Evolutionary conservation across 257 asterid species (phyloP).

Genomic region (Catharanthus roseus): DNA sequence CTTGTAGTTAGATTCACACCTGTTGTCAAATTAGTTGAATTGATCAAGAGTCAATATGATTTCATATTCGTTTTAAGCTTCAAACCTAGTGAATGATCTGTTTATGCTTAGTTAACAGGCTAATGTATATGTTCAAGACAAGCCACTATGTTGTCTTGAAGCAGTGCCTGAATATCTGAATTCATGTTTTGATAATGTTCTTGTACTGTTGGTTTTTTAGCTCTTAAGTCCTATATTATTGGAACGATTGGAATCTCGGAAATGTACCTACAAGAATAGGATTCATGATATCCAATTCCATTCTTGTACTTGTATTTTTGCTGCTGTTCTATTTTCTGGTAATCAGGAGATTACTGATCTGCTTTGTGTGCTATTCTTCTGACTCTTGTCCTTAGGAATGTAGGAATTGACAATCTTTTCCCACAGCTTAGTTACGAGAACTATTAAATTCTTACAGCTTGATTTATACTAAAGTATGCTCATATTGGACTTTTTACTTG

Average conservation of each 20-base stretch:
- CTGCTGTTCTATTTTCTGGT: neutral
- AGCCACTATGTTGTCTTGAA: neutral
- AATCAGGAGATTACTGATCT: neutral
- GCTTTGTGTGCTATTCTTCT: neutral
- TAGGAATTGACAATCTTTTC: no score
- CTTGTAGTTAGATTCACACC: neutral
- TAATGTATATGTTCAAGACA: neutral
- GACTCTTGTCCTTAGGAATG: no score
- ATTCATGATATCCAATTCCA: neutral
- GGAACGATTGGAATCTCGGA: no score
- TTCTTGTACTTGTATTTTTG: neutral
- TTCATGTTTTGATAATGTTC: neutral
- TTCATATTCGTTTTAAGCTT: neutral
- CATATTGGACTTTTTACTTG: neutral
- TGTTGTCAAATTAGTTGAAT: no score
- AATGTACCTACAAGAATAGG: no score
- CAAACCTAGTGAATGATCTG: neutral
- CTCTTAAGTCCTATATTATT: no score
- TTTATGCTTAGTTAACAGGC: neutral
- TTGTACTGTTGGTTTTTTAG: no score
- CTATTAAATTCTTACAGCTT: neutral
- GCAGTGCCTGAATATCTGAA: neutral
- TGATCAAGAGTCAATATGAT: neutral
- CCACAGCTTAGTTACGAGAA: neutral
- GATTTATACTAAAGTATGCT: neutral